Evolutionary conservation across 495 filamentous ascomycete genomes (phyloP).

Genomic region (Aspergillus steynii): DNA sequence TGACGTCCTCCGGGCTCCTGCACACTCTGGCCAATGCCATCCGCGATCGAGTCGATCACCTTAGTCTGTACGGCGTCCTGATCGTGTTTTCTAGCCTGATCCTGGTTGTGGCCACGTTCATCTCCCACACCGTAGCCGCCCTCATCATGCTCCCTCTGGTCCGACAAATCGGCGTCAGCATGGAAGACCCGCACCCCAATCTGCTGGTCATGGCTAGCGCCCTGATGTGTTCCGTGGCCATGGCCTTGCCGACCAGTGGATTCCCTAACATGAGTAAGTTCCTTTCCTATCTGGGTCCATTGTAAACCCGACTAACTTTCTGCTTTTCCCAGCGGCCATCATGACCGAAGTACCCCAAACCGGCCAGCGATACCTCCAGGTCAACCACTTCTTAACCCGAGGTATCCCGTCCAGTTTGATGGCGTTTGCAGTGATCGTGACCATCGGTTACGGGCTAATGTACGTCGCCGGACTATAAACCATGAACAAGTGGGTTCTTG

Average conservation of each 20-base stretch:
- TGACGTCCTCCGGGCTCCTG: slow-evolving; percentile 89
- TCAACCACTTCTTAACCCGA: slow-evolving; percentile 89
- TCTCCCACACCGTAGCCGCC: slow-evolving; percentile 95
- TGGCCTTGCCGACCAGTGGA: slow-evolving; percentile 92
- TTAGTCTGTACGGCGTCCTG: slow-evolving; percentile 84
- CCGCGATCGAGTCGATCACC: slow-evolving; percentile 66
- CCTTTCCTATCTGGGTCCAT: slow-evolving; percentile 3
- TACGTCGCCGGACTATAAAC: slow-evolving; percentile 67
- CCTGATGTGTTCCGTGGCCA: slow-evolving; percentile 69
- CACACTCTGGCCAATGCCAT: slow-evolving; percentile 81
- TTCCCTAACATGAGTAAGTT: slow-evolving; percentile 99
- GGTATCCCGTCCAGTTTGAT: slow-evolving; percentile 86
- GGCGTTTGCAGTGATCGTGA: slow-evolving; percentile 78
- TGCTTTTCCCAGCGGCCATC: slow-evolving; percentile 70
- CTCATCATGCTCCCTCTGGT: slow-evolving; percentile 94
- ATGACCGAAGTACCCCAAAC: slow-evolving; percentile 97
- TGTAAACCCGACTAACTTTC: slow-evolving; percentile 23
- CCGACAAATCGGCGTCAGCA: slow-evolving; percentile 74
- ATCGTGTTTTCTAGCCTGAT: slow-evolving; percentile 85
- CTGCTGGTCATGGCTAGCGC: slow-evolving; percentile 86
- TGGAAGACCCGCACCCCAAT: slow-evolving; percentile 91
- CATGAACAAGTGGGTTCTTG: not conserved
- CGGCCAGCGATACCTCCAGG: slow-evolving; percentile 86
- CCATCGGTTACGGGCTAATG: slow-evolving; percentile 87
- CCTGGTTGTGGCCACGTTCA: slow-evolving; percentile 94